Evolutionary conservation across 1,284 basidiomycete genomes (phyloP), one percentile per base, ranked within the genome.

Genomic region (Cutaneotrichosporon mucoides): DNA sequence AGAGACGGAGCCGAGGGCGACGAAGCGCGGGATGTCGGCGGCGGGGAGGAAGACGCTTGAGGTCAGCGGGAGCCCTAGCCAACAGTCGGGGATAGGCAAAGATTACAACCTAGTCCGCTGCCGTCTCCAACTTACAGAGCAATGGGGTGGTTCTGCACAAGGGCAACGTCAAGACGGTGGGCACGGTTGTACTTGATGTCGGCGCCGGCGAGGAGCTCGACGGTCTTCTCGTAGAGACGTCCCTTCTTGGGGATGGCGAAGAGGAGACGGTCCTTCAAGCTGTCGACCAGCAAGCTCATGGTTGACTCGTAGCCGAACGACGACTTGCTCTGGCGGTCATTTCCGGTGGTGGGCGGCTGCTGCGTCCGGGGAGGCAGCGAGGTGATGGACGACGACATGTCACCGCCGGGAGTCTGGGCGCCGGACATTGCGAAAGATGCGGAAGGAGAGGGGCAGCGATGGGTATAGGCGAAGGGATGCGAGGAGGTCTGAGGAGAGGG

Each of bases 211-310:
- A 99, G 82, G 10, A 99, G 79, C 71, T 89, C 85, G 44, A 97
- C 67, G 68, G 92, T 95, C 80, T 94, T 96, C 61, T 98, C 94
- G 73, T 97, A 86, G 62, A 99, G 82, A 66, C 95, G 84, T 60
- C 94, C 95, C 85, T 99, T 99, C 82, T 99, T 99, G 1, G 95
- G 95, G 68, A 99, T 91, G 6, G 95, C 95, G 71, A 99, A 95
- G 40, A 99, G 81, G 59, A 97, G 73, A 51, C 94, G 85, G 50
- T 86, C 87, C 60, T 84, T 79, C 55, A 88, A 79, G 45, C 81
- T 81, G 56, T 84, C 84, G 45, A 79, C 76, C 33, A 82, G 70
- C n/a, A 82, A 67, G 51, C 79, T 77, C 79, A 81, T 80, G 38
- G 73, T 69, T 12, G 68, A 71, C 56, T 77, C 75, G 48, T 69